phyloP scores from a whole-genome alignment of 1,139 yeast species.

The Arxiozyma telluris region DNA sequence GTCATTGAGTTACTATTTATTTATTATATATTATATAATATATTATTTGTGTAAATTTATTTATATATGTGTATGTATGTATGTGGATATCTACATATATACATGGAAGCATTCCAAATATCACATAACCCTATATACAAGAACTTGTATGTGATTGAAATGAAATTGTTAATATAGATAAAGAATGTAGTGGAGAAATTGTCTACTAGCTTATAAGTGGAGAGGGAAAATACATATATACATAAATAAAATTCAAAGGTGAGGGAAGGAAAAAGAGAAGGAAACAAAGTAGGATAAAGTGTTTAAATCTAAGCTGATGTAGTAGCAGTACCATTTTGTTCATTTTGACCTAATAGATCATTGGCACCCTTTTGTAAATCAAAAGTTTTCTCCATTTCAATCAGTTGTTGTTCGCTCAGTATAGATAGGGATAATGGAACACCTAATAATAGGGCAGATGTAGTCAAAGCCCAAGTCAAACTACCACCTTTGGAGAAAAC shows the following conservation, averaged over 20 bases:
- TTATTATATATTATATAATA: background rate
- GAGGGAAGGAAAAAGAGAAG: background rate
- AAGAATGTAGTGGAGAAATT: background rate
- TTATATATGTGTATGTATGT: background rate
- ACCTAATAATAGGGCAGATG: conserved; percentile 78
- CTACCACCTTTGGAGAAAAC: conserved; percentile 58
- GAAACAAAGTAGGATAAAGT: background rate
- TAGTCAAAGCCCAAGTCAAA: conserved; percentile 75
- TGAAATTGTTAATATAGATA: background rate
- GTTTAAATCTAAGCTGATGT: conserved; percentile 7
- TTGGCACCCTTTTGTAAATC: conserved; percentile 78
- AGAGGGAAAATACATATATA: background rate
- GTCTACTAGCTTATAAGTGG: background rate
- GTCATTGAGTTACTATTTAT: background rate
- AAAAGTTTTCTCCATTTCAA: conserved; percentile 90
- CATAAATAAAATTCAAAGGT: background rate
- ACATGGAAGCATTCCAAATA: background rate
- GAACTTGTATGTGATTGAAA: background rate
- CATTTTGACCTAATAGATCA: conserved; percentile 73
- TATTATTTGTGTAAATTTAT: background rate
- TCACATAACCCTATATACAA: conserved; percentile 3
- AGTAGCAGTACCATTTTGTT: conserved; percentile 24
- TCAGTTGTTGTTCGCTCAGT: conserved; percentile 84
- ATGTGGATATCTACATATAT: background rate
- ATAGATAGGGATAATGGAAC: conserved; percentile 88